Percentiles rank a stretch among this genome's conserved stretches.
These are phyloP conservation scores for Kurtzmaniella quercitrusa DNA, from an alignment of 1,139 yeast species.

Conservation along the genomic window DNA sequence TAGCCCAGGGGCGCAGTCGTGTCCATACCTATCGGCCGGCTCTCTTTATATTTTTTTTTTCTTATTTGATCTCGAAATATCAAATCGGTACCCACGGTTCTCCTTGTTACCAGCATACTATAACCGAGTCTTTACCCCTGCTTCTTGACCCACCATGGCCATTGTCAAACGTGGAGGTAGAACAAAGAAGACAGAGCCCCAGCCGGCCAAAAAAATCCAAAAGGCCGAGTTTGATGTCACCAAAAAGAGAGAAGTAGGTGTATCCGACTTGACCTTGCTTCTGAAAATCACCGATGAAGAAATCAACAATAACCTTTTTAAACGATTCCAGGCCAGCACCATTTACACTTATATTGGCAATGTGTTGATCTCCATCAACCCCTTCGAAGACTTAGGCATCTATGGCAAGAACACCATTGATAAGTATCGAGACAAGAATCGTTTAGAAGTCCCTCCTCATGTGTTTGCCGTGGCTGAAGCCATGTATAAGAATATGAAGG, in stretches of 20 bases:
- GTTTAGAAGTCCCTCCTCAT: slow-evolving; percentile 98
- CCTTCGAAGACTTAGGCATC: slow-evolving; percentile 93
- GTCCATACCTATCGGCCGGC: neutral
- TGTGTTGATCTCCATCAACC: slow-evolving; percentile 91
- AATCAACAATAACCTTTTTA: slow-evolving; percentile 86
- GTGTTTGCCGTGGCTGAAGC: slow-evolving; percentile 97
- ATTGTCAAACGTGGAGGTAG: slow-evolving; percentile 75
- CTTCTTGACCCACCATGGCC: slow-evolving; percentile 44
- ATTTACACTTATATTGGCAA: slow-evolving; percentile 89
- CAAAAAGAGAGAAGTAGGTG: slow-evolving; percentile 96
- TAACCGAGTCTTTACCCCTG: too few species aligned
- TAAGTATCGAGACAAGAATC: slow-evolving; percentile 83
- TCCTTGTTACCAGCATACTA: neutral
- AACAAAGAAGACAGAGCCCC: slow-evolving; percentile 51
- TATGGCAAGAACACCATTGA: slow-evolving; percentile 76
- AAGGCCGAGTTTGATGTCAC: slow-evolving; percentile 89
- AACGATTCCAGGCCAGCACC: slow-evolving; percentile 82
- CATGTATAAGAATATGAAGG: slow-evolving; percentile 93
- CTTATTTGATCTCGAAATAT: neutral
- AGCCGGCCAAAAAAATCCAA: slow-evolving; percentile 49
- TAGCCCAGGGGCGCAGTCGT: slow-evolving; percentile 1
- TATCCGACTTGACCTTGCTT: slow-evolving; percentile 85
- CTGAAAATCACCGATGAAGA: slow-evolving; percentile 89
- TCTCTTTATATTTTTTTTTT: neutral
- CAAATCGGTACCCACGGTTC: neutral